Conservation (phyloP, 768 basidiomycete species). For the Paxillus rubicundulus region DNA sequence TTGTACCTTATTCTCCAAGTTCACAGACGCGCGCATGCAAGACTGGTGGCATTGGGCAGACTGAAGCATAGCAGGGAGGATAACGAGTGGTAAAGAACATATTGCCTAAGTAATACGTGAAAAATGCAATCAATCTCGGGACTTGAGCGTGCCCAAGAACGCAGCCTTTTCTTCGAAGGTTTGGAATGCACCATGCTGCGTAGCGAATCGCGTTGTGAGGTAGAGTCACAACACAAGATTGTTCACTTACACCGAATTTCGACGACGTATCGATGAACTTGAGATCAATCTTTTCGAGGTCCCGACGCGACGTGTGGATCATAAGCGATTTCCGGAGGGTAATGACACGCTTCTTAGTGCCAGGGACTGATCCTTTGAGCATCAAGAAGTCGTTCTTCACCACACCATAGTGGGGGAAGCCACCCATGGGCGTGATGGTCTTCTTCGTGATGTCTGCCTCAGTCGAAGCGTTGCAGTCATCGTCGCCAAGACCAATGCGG, state of each 20-base stretch:
- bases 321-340: slow-evolving; percentile 97
- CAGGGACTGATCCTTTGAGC: slow-evolving; percentile 93
- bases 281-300: slow-evolving; percentile 96
- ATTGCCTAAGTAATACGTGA: slow-evolving; percentile 39
- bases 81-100: slow-evolving; percentile 35
- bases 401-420: slow-evolving; percentile 98
- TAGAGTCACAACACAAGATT: background rate
- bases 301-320: slow-evolving; percentile 92
- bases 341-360: slow-evolving; percentile 97
- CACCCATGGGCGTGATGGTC: slow-evolving; percentile 94
- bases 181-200: slow-evolving; percentile 94
- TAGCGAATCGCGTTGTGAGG: slow-evolving; percentile 5
- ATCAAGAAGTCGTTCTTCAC: slow-evolving; percentile 98
- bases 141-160: slow-evolving; percentile 92
- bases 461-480: slow-evolving; percentile 85
- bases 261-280: slow-evolving; percentile 99
- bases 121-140: slow-evolving; percentile 57
- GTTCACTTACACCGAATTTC: slow-evolving; percentile 83
- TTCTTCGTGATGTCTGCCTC: slow-evolving; percentile 95
- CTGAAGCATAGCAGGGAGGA: slow-evolving; percentile 39
- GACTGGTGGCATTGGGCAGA: slow-evolving; percentile 30
- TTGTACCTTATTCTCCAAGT: background rate
- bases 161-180: slow-evolving; percentile 94
- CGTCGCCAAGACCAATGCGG: slow-evolving; percentile 80
- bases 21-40: slow-evolving; percentile 3